These are phyloP conservation scores for Penicillium paneum DNA, from an alignment of 2,329 filamentous ascomycete genomes.

Conservation along the genomic window DNA sequence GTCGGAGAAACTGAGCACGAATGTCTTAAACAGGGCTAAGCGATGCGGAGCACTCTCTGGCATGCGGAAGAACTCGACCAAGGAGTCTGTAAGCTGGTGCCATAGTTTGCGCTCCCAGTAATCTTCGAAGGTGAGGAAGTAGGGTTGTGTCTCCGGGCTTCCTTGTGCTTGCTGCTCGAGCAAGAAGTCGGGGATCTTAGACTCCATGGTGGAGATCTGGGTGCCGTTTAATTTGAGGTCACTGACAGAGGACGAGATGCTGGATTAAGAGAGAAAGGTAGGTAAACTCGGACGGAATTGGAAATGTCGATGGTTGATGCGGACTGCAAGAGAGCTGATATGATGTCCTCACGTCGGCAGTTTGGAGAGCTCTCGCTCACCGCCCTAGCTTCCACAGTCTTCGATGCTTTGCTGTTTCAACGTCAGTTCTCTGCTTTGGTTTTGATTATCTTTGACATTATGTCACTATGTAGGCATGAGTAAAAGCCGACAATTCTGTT, in stretches of 20 bases:
- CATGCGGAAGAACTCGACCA: conserved; percentile 83
- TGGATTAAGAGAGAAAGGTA: conserved; percentile 1
- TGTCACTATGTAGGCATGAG: neutral
- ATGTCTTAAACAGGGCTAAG: conserved; percentile 86
- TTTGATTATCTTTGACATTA: neutral
- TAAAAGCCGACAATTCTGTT: no score
- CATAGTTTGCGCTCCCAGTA: conserved; percentile 98
- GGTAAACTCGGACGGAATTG: conserved; percentile 9
- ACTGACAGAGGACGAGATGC: neutral
- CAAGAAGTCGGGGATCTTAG: conserved; percentile 89
- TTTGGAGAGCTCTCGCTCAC: conserved; percentile 9
- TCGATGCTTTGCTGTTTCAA: conserved; percentile 1
- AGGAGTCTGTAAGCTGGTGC: conserved; percentile 92
- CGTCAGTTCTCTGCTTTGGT: neutral
- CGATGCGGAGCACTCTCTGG: conserved; percentile 78
- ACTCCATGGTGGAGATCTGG: conserved; percentile 61
- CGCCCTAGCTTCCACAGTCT: conserved; percentile 4
- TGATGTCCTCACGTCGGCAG: conserved; percentile 12
- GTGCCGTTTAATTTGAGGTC: neutral
- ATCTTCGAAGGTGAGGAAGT: conserved; percentile 90
- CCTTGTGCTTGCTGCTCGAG: conserved; percentile 83
- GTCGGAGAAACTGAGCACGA: conserved; percentile 93
- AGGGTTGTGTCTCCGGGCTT: conserved; percentile 80
- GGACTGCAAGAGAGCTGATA: conserved; percentile 12
- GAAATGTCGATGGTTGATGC: conserved; percentile 11